These are phyloP conservation scores for Aspergillus intermedius DNA, from an alignment of 2,329 filamentous ascomycete species.

Conservation along the genomic window DNA sequence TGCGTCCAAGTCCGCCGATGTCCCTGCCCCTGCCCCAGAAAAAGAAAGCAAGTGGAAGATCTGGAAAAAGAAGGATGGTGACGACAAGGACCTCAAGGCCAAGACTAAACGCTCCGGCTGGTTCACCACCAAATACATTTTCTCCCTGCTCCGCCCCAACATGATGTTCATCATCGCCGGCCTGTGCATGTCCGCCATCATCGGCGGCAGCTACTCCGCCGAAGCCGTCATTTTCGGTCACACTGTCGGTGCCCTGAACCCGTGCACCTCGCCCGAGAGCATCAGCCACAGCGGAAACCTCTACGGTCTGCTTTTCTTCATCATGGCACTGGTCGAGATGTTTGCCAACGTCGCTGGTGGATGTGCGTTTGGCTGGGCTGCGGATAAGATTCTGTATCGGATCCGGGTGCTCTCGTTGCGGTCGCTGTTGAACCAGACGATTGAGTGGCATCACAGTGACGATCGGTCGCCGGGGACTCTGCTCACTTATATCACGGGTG, in stretches of 20 bases:
- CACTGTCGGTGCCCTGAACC: constrained; percentile 50
- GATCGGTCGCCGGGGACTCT: constrained; percentile 56
- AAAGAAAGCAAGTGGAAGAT: background rate
- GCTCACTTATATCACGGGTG: constrained; percentile 61
- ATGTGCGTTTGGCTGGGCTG: constrained; percentile 50
- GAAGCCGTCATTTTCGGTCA: constrained; percentile 55
- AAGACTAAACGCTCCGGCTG: constrained; percentile 14
- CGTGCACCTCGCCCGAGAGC: constrained; percentile 43
- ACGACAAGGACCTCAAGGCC: constrained; percentile 6
- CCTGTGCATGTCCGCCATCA: constrained; percentile 47
- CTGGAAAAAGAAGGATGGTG: background rate
- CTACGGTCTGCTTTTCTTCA: constrained; percentile 53
- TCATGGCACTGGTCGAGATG: constrained; percentile 53
- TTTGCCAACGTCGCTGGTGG: constrained; percentile 56
- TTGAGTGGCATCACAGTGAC: constrained; percentile 63
- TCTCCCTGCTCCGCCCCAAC: constrained; percentile 39
- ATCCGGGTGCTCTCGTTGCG: constrained; percentile 58
- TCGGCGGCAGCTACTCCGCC: constrained; percentile 51
- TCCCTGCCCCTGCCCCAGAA: background rate
- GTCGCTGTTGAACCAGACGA: constrained; percentile 57
- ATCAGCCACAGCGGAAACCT: constrained; percentile 47
- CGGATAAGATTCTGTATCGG: constrained; percentile 58
- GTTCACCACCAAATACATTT: constrained; percentile 25
- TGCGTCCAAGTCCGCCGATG: constrained; percentile 6
- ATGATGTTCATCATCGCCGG: constrained; percentile 41